These are phyloP conservation scores for Discostella pseudostelligera DNA, from an alignment of 108 stramenopile genomes.

Conservation along the genomic window DNA sequence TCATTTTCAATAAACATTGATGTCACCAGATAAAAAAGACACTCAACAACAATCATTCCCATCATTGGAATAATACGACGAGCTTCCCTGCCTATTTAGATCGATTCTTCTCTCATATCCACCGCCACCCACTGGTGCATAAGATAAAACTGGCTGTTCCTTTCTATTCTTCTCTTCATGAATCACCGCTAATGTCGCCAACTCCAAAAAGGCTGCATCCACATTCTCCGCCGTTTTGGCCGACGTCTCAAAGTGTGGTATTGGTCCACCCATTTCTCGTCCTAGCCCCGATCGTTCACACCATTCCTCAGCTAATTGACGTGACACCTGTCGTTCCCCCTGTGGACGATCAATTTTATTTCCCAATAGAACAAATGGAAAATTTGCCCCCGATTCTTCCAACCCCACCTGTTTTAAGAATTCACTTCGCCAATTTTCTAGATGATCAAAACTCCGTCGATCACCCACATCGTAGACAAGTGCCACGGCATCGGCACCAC, in stretches of 20 bases:
- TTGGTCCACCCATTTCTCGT: slow-evolving; percentile 61
- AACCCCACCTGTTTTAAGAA: slow-evolving; percentile 87
- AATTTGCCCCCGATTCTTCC: slow-evolving; percentile 52
- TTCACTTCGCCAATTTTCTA: slow-evolving; percentile 93
- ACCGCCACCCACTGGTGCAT: slow-evolving; percentile 28
- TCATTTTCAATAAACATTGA: background rate
- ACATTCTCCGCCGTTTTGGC: slow-evolving; percentile 95
- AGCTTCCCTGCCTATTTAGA: slow-evolving; percentile 42
- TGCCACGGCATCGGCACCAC: slow-evolving; percentile 97
- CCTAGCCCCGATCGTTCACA: slow-evolving; percentile 63
- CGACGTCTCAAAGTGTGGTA: slow-evolving; percentile 94
- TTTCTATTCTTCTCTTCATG: slow-evolving; percentile 37
- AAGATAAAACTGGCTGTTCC: slow-evolving; percentile 44
- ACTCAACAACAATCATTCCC: slow-evolving; percentile 46
- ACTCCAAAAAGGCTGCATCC: slow-evolving; percentile 89
- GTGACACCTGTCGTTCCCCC: slow-evolving; percentile 71
- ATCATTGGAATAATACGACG: slow-evolving; percentile 35
- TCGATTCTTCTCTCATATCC: slow-evolving; percentile 27
- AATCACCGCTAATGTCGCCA: slow-evolving; percentile 53
- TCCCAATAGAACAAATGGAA: slow-evolving; percentile 96
- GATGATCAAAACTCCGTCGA: slow-evolving; percentile 90
- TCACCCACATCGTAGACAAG: slow-evolving; percentile 98
- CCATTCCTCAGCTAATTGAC: slow-evolving; percentile 80
- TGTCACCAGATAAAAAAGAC: background rate
- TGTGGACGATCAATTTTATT: slow-evolving; percentile 92